phyloP scores from a whole-genome alignment of 257 asterid genomes.

The Solanum sejunctum region DNA sequence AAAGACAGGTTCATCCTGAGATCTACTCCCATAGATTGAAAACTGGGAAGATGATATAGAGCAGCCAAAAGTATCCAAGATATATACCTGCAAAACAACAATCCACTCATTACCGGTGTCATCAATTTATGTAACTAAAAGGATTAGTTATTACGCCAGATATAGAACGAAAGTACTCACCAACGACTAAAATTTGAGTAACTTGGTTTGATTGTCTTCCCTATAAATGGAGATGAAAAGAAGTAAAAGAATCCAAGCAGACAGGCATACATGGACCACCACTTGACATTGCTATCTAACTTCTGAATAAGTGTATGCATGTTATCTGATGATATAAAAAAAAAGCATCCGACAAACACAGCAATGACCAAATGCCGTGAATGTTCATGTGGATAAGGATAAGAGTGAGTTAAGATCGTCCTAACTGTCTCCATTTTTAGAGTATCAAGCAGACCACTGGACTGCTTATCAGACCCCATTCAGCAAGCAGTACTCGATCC shows the following conservation, averaged over 20 bases:
- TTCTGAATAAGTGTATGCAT: slow-evolving; percentile 95
- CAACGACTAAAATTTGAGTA: slow-evolving; percentile 95
- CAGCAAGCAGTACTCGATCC: slow-evolving; percentile 6
- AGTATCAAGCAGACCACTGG: slow-evolving; percentile 61
- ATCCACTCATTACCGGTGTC: background rate
- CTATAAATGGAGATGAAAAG: slow-evolving; percentile 94
- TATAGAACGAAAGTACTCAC: slow-evolving; percentile 23
- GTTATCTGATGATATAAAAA: slow-evolving; percentile 95
- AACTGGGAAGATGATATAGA: slow-evolving; percentile 95
- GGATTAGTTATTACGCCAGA: background rate
- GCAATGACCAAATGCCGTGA: slow-evolving; percentile 94
- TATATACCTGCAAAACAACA: slow-evolving; percentile 58
- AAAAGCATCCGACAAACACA: slow-evolving; percentile 84
- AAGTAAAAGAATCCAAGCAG: slow-evolving; percentile 97
- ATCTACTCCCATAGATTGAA: slow-evolving; percentile 98
- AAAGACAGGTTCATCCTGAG: slow-evolving; percentile 91
- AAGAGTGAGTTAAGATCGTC: slow-evolving; percentile 80
- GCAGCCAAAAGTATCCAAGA: slow-evolving; percentile 94
- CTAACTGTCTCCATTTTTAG: slow-evolving; percentile 86
- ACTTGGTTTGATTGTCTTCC: slow-evolving; percentile 94
- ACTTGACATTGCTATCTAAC: slow-evolving; percentile 90
- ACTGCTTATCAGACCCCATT: slow-evolving; percentile 54
- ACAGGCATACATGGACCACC: slow-evolving; percentile 99
- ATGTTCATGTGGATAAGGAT: slow-evolving; percentile 98
- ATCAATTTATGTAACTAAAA: background rate